phyloP scores from a whole-genome alignment of 176 grass and related monocot species.

The Lolium perenne region DNA sequence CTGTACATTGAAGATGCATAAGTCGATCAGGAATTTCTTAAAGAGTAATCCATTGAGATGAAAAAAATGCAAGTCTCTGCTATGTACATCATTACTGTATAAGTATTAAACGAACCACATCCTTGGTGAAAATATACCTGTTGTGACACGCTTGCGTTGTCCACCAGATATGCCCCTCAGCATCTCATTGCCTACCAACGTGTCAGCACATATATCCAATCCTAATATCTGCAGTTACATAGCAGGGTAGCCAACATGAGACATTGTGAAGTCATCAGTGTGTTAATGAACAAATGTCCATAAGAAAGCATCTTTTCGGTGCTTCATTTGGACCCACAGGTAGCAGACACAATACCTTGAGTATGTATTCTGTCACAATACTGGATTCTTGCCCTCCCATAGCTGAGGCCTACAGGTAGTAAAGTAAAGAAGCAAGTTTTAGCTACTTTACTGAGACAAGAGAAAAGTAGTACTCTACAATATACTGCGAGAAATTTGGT shows the following conservation, averaged over 20 bases:
- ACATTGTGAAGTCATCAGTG: constrained; percentile 17
- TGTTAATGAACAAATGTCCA: constrained; percentile 24
- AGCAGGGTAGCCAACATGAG: constrained; percentile 28
- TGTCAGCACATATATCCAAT: constrained; percentile 86
- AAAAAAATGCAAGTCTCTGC: background rate
- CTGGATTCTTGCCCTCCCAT: constrained; percentile 76
- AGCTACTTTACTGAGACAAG: background rate
- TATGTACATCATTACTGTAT: background rate
- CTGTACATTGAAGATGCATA: constrained; percentile 43
- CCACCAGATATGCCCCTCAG: constrained; percentile 92
- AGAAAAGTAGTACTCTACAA: background rate
- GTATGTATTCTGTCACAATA: constrained; percentile 86
- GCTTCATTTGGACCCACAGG: constrained; percentile 8
- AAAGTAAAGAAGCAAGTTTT: constrained; percentile 32
- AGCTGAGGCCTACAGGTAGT: constrained; percentile 69
- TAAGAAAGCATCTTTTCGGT: background rate
- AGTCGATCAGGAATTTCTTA: constrained; percentile 31
- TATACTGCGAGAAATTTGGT: background rate
- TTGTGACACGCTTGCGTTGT: constrained; percentile 91
- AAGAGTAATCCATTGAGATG: background rate
- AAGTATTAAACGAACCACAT: constrained; percentile 1
- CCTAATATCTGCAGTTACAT: constrained; percentile 74
- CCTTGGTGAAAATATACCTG: constrained; percentile 61
- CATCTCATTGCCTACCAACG: constrained; percentile 90
- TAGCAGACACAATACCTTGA: constrained; percentile 69